Evolutionary conservation across 148 eudicot genomes (phyloP), one percentile per base, ranked within the genome.

Genomic region (Rhododendron molle): DNA sequence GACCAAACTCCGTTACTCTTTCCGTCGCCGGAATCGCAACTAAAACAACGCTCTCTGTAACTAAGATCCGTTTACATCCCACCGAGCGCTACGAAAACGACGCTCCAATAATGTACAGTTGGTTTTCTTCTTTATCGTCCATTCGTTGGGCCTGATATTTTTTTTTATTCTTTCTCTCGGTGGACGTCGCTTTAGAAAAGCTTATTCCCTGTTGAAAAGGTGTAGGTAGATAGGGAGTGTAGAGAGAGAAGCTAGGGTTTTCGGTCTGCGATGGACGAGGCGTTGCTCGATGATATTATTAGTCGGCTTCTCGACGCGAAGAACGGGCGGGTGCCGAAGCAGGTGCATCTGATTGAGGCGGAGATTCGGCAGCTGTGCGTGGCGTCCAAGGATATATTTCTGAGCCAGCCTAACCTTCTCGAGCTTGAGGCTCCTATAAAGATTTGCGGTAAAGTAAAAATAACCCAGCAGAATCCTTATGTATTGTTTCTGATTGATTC

Each of bases 351-450:
- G 3, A 86, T 83, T 32, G 98, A 95, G 87, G 71, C 88, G 40
- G 98, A 95, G 89, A 95, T 95, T 76, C 86, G 92, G 26, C 94
- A 91, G 85, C 92, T 95, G 2, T 95, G 98, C 83, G 87, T 30
- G 16, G 91, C 94, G 10, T 90, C 96, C 14, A 95, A 92, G 84
- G 92, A 93, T 7, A 86, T 95, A 50, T 95, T 95, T 85, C 92
- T 95, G 1, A 87, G 88, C 82, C 98, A 95, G 84, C 98, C 98
- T 76, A 95, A 95, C 88, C 90, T 95, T 85, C 94, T 95, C n/a
- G 98, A 95, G 83, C 95, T 95, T 43, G 98, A 95, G 88, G 96
- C 96, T 90, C 98, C 98, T 47, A 93, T 95, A n/a, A 95, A 94
- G 86, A 94, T 94, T 87, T 94, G 98, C 46, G 96, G 96, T 94